A percentile compares a stretch with the other conserved stretches of the same genome.
These are phyloP conservation scores for Komagataella populi DNA, from an alignment of 805 yeast genomes.

Conservation along the genomic window DNA sequence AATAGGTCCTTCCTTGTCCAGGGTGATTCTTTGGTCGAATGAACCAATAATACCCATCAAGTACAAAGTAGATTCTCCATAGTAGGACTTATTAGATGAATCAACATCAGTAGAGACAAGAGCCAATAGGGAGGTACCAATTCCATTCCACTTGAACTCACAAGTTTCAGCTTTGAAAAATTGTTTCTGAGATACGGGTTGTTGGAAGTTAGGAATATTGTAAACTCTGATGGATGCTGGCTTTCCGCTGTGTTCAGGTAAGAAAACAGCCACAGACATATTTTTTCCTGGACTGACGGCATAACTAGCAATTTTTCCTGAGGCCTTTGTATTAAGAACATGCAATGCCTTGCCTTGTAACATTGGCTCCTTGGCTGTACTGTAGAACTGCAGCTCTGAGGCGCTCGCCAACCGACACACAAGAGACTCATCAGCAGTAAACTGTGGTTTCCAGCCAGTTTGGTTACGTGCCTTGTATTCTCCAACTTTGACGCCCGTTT, in stretches of 20 bases:
- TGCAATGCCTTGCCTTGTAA: conserved; percentile 38
- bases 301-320: conserved; percentile 33
- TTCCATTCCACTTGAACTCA: conserved; percentile 81
- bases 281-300: conserved; percentile 77
- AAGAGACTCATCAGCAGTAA: conserved; percentile 64
- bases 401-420: conserved; percentile 39
- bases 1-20: conserved; percentile 91
- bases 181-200: conserved; percentile 73
- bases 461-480: conserved; percentile 72
- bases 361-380: conserved; percentile 23
- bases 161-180: conserved; percentile 95
- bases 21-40: conserved; percentile 75
- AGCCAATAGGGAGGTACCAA: conserved; percentile 90
- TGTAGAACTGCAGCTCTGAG: conserved; percentile 58
- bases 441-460: conserved; percentile 88
- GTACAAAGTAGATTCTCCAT: conserved; percentile 91
- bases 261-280: conserved; percentile 82
- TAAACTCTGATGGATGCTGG: conserved; percentile 85
- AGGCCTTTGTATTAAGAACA: conserved; percentile 41
- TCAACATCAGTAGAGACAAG: conserved; percentile 94
- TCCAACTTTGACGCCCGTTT: conserved; percentile 29
- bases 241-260: conserved; percentile 75
- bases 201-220: conserved; percentile 60
- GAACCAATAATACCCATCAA: conserved; percentile 85
- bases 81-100: conserved; percentile 83